These are phyloP conservation scores for Penicillium sp. DNA, from an alignment of 2,329 filamentous ascomycete genomes.

Conservation along the genomic window DNA sequence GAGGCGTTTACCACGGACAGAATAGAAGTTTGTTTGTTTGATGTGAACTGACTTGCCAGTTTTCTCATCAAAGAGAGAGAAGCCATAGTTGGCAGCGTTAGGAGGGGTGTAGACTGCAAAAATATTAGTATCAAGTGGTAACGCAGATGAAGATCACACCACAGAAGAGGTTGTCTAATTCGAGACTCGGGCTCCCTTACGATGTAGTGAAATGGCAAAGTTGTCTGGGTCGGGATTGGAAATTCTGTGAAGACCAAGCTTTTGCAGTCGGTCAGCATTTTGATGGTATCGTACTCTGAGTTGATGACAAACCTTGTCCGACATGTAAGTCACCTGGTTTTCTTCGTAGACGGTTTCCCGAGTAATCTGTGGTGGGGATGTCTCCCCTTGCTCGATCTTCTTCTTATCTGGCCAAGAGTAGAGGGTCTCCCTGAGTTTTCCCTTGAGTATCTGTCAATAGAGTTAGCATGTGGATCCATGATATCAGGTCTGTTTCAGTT, in stretches of 20 bases:
- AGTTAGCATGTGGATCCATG: constrained; percentile 1
- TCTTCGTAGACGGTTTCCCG: constrained; percentile 71
- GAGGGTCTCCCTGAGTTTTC: constrained; percentile 78
- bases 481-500: background rate
- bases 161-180: background rate
- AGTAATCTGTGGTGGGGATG: constrained; percentile 65
- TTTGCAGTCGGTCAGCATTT: constrained; percentile 6
- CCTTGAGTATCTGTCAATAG: constrained; percentile 68
- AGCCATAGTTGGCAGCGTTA: constrained; percentile 82
- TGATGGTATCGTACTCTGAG: background rate
- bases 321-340: constrained; percentile 87
- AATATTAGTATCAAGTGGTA: background rate
- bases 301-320: constrained; percentile 63
- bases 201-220: constrained; percentile 83
- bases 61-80: constrained; percentile 77
- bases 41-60: constrained; percentile 78
- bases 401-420: constrained; percentile 71
- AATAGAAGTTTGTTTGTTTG: constrained; percentile 74
- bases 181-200: constrained; percentile 49
- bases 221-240: constrained; percentile 73
- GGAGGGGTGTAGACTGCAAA: constrained; percentile 78
- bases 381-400: constrained; percentile 52
- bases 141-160: background rate
- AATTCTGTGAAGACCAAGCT: constrained; percentile 84
- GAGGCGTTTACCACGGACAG: constrained; percentile 55